Conservation (phyloP, 129 eudicot genomes). For the Logfia minima region DNA sequence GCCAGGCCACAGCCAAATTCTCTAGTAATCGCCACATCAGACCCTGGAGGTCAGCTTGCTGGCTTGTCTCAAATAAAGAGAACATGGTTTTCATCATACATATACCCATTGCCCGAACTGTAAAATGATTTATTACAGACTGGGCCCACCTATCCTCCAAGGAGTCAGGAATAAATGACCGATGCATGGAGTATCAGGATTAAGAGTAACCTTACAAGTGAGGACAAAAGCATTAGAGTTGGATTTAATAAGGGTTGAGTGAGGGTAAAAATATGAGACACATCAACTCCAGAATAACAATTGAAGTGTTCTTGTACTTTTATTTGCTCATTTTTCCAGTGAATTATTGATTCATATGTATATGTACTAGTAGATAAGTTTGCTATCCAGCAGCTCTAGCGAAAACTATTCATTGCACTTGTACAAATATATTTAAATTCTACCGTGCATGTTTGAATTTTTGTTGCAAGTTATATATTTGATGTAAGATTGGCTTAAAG, state of each 20-base stretch:
- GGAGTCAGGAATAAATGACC: neutral
- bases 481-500: no score
- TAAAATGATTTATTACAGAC: neutral
- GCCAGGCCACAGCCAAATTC: neutral
- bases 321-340: no score
- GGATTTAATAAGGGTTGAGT: neutral
- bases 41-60: neutral
- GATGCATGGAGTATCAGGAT: neutral
- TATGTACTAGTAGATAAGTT: no score
- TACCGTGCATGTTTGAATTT: no score
- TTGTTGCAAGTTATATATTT: no score
- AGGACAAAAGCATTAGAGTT: neutral
- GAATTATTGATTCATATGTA: no score
- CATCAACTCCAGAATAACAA: neutral
- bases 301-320: no score
- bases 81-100: neutral
- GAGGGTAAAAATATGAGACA: neutral
- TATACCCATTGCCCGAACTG: neutral
- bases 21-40: neutral
- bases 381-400: neutral
- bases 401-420: no score
- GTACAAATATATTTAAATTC: no score
- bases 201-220: neutral
- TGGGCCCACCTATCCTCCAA: neutral
- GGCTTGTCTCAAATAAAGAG: neutral